A percentile compares a stretch with the other conserved stretches of the same genome.
phyloP scores from a whole-genome alignment of 345 rosid genomes.

The Sonneratia caseolaris region DNA sequence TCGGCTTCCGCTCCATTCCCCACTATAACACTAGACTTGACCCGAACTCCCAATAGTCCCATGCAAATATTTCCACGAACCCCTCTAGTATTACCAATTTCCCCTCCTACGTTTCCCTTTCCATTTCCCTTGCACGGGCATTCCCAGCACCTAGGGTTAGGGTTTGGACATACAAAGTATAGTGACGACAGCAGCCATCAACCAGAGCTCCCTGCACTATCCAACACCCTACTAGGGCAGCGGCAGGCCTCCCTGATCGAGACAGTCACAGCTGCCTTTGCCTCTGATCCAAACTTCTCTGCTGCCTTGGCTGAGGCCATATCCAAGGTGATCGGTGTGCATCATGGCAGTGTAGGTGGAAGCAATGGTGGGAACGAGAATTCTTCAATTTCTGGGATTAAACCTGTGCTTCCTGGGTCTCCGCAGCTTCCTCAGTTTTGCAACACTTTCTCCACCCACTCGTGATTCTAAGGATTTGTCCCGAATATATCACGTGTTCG shows the following conservation, averaged over 20 bases:
- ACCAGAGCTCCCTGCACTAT: slow-evolving; percentile 17
- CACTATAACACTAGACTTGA: too few relatives aligned
- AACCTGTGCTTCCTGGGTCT: slow-evolving; percentile 41
- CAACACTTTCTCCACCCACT: slow-evolving; percentile 79
- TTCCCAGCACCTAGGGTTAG: slow-evolving; percentile 9
- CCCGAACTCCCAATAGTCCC: too few relatives aligned
- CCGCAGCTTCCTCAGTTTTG: slow-evolving; percentile 87
- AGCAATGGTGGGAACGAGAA: slow-evolving; percentile 16
- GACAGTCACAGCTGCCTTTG: slow-evolving; percentile 59
- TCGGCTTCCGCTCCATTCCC: slow-evolving; percentile 52
- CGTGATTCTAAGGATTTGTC: not conserved
- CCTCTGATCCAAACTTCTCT: slow-evolving; percentile 76
- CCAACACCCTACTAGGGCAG: slow-evolving; percentile 29
- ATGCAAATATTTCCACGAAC: not conserved
- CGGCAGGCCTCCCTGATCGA: slow-evolving; percentile 46
- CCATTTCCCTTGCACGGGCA: slow-evolving; percentile 39
- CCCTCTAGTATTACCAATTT: not conserved
- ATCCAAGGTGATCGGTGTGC: slow-evolving; percentile 43
- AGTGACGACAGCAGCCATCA: slow-evolving; percentile 8
- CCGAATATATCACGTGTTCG: not conserved
- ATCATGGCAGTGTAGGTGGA: slow-evolving; percentile 9
- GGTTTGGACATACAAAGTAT: not conserved
- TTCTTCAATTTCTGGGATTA: slow-evolving; percentile 11
- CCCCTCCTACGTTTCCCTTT: slow-evolving; percentile 22
- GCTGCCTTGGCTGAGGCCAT: slow-evolving; percentile 76